Percentiles rank a stretch among this genome's conserved stretches.
These are phyloP conservation scores for Iris pallida DNA, from an alignment of 116 monocot genomes.

Conservation along the genomic window DNA sequence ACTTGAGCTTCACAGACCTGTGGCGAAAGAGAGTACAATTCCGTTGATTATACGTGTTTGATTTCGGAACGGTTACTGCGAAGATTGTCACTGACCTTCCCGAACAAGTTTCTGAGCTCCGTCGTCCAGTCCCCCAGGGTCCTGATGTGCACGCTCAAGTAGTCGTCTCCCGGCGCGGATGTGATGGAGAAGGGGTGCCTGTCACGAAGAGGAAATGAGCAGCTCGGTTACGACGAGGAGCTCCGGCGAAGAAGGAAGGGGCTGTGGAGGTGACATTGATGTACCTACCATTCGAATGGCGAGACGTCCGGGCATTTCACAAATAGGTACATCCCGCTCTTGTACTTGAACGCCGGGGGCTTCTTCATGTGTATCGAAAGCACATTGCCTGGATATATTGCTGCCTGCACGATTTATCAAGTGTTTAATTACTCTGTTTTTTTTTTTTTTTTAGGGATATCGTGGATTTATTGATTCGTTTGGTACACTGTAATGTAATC, in stretches of 20 bases:
- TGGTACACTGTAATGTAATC: no score
- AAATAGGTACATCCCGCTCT: conserved; percentile 96
- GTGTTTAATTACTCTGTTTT: no score
- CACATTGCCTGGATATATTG: conserved; percentile 92
- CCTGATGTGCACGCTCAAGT: conserved; percentile 86
- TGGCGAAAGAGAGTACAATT: conserved; percentile 10
- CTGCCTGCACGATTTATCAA: conserved; percentile 67
- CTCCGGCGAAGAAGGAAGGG: not conserved
- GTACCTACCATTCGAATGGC: conserved; percentile 78
- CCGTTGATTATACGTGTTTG: not conserved
- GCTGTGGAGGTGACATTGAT: not conserved
- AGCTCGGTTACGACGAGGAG: not conserved
- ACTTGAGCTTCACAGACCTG: conserved; percentile 76
- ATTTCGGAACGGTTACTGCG: not conserved
- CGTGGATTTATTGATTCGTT: no score
- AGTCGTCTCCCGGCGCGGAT: conserved; percentile 82
- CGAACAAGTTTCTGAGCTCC: conserved; percentile 74
- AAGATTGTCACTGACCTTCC: conserved; percentile 46
- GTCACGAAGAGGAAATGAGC: conserved; percentile 9
- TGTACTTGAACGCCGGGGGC: conserved; percentile 82
- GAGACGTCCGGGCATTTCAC: conserved; percentile 90
- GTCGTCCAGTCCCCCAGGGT: conserved; percentile 90
- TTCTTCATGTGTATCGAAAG: conserved; percentile 91
- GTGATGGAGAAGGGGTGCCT: conserved; percentile 99
- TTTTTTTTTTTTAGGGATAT: no score